Conservation (phyloP, 305 asterid genomes). For the Fraxinus latifolia region DNA sequence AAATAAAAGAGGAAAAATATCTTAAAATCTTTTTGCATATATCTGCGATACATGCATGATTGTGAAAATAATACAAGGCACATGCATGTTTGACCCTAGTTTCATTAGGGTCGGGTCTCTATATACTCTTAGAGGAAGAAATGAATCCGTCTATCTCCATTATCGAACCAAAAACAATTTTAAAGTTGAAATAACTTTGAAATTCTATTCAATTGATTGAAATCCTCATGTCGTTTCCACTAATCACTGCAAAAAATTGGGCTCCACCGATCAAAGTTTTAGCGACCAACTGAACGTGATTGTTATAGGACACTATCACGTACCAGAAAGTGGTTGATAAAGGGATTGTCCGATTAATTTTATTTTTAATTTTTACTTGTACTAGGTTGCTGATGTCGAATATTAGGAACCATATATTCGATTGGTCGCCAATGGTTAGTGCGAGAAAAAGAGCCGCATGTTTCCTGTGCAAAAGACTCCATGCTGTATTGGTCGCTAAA, state of each 20-base stretch:
- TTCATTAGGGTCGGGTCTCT: slow-evolving; percentile 27
- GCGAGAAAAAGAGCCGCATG: not conserved
- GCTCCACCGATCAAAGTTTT: not conserved
- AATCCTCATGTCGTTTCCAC: slow-evolving; percentile 34
- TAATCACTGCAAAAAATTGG: not conserved
- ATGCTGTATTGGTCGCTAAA: not conserved
- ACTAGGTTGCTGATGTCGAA: not conserved
- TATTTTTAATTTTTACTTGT: too few species aligned
- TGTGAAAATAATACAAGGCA: slow-evolving; percentile 38
- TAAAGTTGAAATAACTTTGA: not conserved
- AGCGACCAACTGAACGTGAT: not conserved
- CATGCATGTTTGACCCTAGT: slow-evolving; percentile 61
- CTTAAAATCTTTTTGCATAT: slow-evolving; percentile 31
- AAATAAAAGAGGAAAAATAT: slow-evolving; percentile 23
- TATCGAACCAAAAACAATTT: not conserved
- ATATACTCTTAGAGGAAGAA: not conserved
- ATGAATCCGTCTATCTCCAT: not conserved
- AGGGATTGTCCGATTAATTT: not conserved
- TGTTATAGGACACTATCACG: not conserved
- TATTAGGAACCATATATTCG: not conserved
- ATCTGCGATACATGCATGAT: slow-evolving; percentile 34
- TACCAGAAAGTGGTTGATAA: not conserved
- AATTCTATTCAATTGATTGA: slow-evolving; percentile 32
- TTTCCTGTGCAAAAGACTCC: not conserved
- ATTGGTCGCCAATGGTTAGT: not conserved